Percentiles rank a stretch among this genome's conserved stretches.
Conservation (phyloP, 2,329 filamentous ascomycete genomes). For the Fusarium praegraminearum region DNA sequence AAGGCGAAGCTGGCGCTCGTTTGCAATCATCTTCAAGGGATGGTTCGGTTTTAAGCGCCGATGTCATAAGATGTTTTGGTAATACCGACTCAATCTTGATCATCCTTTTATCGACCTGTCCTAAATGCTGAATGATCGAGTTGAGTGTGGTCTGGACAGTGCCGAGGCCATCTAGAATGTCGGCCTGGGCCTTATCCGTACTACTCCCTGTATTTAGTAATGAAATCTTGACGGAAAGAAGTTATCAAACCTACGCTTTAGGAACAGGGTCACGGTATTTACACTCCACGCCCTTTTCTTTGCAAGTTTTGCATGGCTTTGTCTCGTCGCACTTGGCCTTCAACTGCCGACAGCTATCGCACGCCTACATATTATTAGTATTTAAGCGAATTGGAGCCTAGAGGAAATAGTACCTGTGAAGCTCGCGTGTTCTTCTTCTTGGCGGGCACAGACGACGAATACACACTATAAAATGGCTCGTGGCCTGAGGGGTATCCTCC, state of each 20-base stretch:
- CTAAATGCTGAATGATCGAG: slow-evolving; percentile 54
- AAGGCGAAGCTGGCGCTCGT: slow-evolving; percentile 39
- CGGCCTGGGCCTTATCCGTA: slow-evolving; percentile 70
- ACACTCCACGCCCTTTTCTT: slow-evolving; percentile 85
- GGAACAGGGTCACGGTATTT: slow-evolving; percentile 91
- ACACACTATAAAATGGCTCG: slow-evolving; percentile 57
- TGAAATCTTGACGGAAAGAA: background rate
- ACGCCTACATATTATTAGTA: slow-evolving; percentile 71
- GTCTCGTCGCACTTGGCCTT: slow-evolving; percentile 95
- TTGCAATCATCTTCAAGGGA: slow-evolving; percentile 50
- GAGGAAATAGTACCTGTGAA: slow-evolving; percentile 63
- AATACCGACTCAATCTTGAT: slow-evolving; percentile 52
- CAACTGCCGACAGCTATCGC: slow-evolving; percentile 86
- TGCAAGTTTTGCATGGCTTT: slow-evolving; percentile 86
- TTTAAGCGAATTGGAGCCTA: background rate
- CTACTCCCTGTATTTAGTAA: slow-evolving; percentile 50
- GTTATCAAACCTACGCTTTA: slow-evolving; percentile 75
- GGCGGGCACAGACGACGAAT: slow-evolving; percentile 56
- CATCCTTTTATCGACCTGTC: slow-evolving; percentile 54
- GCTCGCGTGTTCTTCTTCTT: slow-evolving; percentile 75
- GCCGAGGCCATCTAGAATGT: slow-evolving; percentile 68
- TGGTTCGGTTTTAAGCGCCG: slow-evolving; percentile 47
- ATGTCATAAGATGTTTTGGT: slow-evolving; percentile 34
- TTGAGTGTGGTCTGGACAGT: slow-evolving; percentile 56
- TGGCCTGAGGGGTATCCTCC: slow-evolving; percentile 50